Evolutionary conservation across 78 protist species (phyloP).

Genomic region (Carpediemonas membranifera): DNA sequence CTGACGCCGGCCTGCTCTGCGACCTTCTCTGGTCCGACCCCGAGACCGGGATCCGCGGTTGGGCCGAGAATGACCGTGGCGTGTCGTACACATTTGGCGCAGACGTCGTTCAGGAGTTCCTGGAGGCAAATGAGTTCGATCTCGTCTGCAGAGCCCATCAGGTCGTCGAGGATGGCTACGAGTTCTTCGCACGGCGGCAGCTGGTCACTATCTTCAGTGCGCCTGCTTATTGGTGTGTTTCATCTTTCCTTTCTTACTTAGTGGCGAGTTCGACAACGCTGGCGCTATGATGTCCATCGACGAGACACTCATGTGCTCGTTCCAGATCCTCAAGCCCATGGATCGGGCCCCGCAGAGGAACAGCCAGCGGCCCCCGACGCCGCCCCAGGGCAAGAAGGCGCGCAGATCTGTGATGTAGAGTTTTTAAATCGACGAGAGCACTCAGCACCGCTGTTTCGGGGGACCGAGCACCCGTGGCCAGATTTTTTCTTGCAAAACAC

Average conservation of each 20-base stretch:
- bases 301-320: constrained; percentile 92
- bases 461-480: too few species aligned
- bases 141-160: constrained; percentile 95
- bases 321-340: constrained; percentile 67
- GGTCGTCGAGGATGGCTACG: constrained; percentile 92
- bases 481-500: too few species aligned
- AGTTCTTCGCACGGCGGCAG: constrained; percentile 91
- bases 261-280: constrained; percentile 88
- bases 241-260: too few species aligned
- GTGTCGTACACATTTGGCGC: constrained; percentile 82
- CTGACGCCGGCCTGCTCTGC: constrained; percentile 82
- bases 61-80: constrained; percentile 97
- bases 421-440: too few species aligned
- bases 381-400: too few species aligned
- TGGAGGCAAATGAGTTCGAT: constrained; percentile 82
- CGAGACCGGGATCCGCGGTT: constrained; percentile 46
- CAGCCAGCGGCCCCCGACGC: too few species aligned
- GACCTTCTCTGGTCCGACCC: constrained; percentile 61
- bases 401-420: too few species aligned
- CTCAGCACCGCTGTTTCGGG: too few species aligned
- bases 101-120: constrained; percentile 75
- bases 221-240: constrained; percentile 92
- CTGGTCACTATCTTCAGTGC: constrained; percentile 94
- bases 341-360: too few species aligned
- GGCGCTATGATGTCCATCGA: constrained; percentile 98